These are phyloP conservation scores for button mushroom (Agaricus bisporus) DNA, from an alignment of 768 basidiomycete species.

Conservation along the genomic window DNA sequence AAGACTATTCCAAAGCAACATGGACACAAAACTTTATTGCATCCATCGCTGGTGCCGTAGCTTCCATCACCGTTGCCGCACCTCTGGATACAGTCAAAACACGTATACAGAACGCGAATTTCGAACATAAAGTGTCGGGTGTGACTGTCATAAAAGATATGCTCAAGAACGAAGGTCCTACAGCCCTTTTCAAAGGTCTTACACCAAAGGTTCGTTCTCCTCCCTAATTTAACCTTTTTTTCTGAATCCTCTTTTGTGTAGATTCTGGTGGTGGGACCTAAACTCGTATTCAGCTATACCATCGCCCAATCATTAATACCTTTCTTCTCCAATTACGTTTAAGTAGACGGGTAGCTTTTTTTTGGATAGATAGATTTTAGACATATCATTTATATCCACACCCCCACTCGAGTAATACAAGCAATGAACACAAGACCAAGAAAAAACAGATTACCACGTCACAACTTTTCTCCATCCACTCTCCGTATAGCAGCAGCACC, in stretches of 20 bases:
- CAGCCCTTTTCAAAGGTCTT: slow-evolving; percentile 92
- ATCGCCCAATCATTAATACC: slow-evolving; percentile 95
- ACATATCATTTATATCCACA: too few relatives aligned
- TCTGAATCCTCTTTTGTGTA: slow-evolving; percentile 23
- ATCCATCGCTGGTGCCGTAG: slow-evolving; percentile 88
- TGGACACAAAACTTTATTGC: slow-evolving; percentile 98
- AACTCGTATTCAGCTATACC: slow-evolving; percentile 97
- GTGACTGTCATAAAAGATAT: slow-evolving; percentile 79
- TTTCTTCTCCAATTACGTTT: slow-evolving; percentile 82
- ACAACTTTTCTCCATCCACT: too few relatives aligned
- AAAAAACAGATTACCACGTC: too few relatives aligned
- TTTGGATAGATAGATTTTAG: too few relatives aligned
- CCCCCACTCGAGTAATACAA: too few relatives aligned
- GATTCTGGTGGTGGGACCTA: slow-evolving; percentile 95
- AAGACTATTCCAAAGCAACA: slow-evolving; percentile 91
- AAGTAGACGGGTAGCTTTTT: slow-evolving; percentile 4
- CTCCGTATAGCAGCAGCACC: too few relatives aligned
- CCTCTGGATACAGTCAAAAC: slow-evolving; percentile 97
- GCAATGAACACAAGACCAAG: too few relatives aligned
- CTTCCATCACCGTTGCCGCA: slow-evolving; percentile 93
- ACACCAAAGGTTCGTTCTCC: slow-evolving; percentile 78
- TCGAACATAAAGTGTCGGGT: slow-evolving; percentile 79
- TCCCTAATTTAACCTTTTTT: neutral
- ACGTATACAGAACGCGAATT: slow-evolving; percentile 98
- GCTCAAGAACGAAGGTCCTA: slow-evolving; percentile 75